These are phyloP conservation scores for Oemleria cerasiformis DNA, from an alignment of 306 rosid genomes.

Conservation along the genomic window DNA sequence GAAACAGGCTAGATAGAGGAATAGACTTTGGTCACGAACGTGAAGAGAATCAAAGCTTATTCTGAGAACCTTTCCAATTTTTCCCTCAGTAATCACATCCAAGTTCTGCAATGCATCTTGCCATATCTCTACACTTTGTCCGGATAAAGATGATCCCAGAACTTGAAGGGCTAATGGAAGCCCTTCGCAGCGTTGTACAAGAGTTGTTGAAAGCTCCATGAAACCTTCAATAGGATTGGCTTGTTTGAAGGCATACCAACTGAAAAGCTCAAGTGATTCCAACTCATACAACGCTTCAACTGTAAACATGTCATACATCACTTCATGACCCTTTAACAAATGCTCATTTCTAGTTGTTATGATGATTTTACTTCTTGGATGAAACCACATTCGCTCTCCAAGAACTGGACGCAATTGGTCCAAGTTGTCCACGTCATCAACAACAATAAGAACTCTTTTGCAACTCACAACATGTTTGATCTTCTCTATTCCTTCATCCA, in stretches of 20 bases:
- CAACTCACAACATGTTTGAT: not conserved
- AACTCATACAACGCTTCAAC: fast-evolving
- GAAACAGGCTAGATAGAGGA: not conserved
- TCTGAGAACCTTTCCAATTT: not conserved
- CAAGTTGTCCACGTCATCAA: not conserved
- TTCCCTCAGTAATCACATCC: not conserved
- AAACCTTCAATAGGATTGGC: not conserved
- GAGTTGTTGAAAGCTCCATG: not conserved
- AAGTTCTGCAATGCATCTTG: not conserved
- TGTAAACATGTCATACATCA: not conserved
- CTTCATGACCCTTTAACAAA: not conserved
- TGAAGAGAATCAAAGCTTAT: not conserved
- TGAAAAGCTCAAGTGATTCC: not conserved
- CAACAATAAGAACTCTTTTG: not conserved
- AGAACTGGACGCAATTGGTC: not conserved
- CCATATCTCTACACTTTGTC: not conserved
- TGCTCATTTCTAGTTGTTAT: not conserved
- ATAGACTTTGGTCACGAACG: not conserved
- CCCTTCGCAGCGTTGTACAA: not conserved
- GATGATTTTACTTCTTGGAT: not conserved
- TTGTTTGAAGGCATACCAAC: not conserved
- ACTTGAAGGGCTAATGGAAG: not conserved
- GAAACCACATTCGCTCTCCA: not conserved
- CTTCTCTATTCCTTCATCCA: not conserved
- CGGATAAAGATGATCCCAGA: not conserved